Evolutionary conservation across 331 rosid genomes (phyloP).

Genomic region (Pyrus hybrid): DNA sequence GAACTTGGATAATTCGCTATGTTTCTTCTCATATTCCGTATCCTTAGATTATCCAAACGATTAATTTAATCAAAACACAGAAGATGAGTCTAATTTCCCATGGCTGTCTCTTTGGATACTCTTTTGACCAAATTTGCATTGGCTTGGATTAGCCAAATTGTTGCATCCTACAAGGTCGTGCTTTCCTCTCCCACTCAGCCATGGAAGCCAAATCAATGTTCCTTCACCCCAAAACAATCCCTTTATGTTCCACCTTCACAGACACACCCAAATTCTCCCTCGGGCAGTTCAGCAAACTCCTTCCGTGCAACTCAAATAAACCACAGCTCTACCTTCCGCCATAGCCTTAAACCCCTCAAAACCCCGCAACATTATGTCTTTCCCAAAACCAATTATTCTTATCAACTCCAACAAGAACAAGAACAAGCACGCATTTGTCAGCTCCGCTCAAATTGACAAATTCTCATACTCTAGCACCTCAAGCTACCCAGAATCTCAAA

Average conservation of each 20-base stretch:
- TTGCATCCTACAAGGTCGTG: constrained; percentile 1
- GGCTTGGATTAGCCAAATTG: neutral
- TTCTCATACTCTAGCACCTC: constrained; percentile 39
- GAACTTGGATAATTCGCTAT: too few relatives aligned
- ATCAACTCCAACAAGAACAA: neutral
- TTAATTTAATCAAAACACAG: neutral
- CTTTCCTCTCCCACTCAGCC: constrained; percentile 4
- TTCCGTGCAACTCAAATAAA: constrained; percentile 12
- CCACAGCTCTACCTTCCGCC: constrained; percentile 13
- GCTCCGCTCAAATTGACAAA: constrained; percentile 25
- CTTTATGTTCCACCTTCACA: constrained; percentile 27
- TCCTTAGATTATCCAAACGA: too few relatives aligned
- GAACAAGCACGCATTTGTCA: constrained; percentile 22
- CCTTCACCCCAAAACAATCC: constrained; percentile 33
- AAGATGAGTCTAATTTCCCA: neutral
- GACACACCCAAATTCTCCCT: constrained; percentile 33
- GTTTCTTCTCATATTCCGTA: too few relatives aligned
- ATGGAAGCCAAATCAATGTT: constrained; percentile 59
- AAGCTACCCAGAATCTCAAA: constrained; percentile 33
- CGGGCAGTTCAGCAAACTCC: constrained; percentile 50
- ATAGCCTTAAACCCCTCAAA: constrained; percentile 15
- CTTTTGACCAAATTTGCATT: neutral
- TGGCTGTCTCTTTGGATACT: neutral
- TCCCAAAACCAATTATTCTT: constrained; percentile 12
- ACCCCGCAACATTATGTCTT: constrained; percentile 20